Evolutionary conservation across 2,329 filamentous ascomycete species (phyloP), one percentile per base, ranked within the genome.

Genomic region (Phaeosphaeria sp.): DNA sequence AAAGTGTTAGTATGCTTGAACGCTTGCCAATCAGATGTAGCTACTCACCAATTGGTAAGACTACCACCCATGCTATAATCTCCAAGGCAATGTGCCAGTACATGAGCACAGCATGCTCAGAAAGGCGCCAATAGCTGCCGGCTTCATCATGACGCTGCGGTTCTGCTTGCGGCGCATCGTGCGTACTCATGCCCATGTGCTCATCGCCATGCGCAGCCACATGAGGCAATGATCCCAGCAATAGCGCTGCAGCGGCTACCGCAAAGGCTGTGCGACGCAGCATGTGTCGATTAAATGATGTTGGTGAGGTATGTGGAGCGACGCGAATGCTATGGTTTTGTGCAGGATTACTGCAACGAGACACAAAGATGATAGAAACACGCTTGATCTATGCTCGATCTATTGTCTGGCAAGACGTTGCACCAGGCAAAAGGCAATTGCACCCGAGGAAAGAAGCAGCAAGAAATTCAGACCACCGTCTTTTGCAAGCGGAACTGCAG

Each of bases 31-130:
- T 6, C 41, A 33, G 21, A 41, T 47, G 79, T 6, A 36, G 30
- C 11, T 11, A 36, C 87, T 79, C 82, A 90, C 91, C 89, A 58
- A 90, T 76, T 50, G 92, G 92, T 54, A 94, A 82, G 49, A 90
- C 72, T 54, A 93, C 83, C 36, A 90, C 82, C 91, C 92, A 95
- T 9, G 85, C 85, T 9, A 90, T 55, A 1, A 87, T 78, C 88
- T 93, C 92, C 46, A 91, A 79, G 5, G 77, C 80, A 55, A 93
- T 89, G 71, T 95, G 92, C 56, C 85, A 84, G 67, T 90, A 83
- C 66, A 95, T 88, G 63, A 85, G 77, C 15, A 79, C 77, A 7
- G 73, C 77, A 69, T 87, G 80, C 23, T 86, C 82, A 0, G 80
- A 69, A 55, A 87, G 80, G 22, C 82, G 75, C 77, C 89, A 90